Percentiles rank a stretch among this genome's conserved stretches.
Conservation (phyloP, 495 filamentous ascomycete genomes). For the Trichoderma orchidacearum region DNA sequence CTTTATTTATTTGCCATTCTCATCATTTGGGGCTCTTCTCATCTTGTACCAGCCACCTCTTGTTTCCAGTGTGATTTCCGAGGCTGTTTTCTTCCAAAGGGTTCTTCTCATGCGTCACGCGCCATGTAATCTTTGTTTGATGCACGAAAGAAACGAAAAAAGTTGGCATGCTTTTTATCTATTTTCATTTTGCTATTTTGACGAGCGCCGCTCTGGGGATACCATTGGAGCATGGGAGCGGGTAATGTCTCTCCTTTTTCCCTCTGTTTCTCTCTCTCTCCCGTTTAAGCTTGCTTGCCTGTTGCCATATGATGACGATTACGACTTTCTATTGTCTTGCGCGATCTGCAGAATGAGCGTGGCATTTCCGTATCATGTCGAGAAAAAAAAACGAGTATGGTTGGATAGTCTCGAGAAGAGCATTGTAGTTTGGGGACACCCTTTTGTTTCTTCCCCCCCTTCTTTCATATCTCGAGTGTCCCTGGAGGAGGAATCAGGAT, state of each 20-base stretch:
- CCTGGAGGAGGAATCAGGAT: background rate
- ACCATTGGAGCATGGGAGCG: background rate
- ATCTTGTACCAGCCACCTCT: too few species aligned
- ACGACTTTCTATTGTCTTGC: background rate
- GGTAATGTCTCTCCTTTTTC: background rate
- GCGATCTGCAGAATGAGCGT: background rate
- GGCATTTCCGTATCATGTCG: background rate
- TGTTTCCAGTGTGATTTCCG: constrained; percentile 5
- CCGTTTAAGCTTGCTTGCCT: background rate
- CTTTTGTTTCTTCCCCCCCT: background rate
- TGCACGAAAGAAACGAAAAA: background rate
- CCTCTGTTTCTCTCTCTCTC: background rate
- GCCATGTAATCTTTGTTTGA: background rate
- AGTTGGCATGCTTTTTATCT: background rate
- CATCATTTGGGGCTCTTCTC: too few species aligned
- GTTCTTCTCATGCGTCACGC: background rate
- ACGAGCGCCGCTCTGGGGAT: background rate
- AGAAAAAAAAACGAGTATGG: too few species aligned
- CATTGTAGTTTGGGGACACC: background rate
- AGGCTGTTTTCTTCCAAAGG: background rate
- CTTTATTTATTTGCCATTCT: constrained; percentile 5
- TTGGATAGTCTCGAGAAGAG: background rate
- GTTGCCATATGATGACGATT: background rate
- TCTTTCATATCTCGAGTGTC: background rate
- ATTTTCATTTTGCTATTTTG: background rate